Base-by-base conservation (phyloP, 768 basidiomycete species). In the Kwoniella europaea region DNA sequence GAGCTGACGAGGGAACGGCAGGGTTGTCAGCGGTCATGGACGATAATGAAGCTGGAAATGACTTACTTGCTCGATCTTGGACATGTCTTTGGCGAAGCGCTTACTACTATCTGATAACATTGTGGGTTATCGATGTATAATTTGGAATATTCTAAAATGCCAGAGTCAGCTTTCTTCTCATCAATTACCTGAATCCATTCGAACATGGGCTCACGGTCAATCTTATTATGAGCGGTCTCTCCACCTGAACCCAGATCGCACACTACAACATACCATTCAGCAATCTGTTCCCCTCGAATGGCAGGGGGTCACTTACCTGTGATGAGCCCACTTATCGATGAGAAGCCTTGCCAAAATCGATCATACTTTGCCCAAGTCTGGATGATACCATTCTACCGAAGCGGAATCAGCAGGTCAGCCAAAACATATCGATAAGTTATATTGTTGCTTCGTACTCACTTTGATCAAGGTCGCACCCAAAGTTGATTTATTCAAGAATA, bases 241-340 rank as follows among this genome's bases (percentile, higher is more conserved):
- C 78, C 78, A n/a, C 74, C 76, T 3, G 70, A 67, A 0, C 79
- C 78, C 20, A 78, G 75, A 69, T 82, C 81, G 58, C 76, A 76
- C 4, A 82, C 79, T 80, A 60, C 18, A 54, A 53, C 10, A 29
- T 18, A 43, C 22, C 16, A 27, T 9, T 41, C 18, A n/a, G 20
- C n/a, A 10, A n/a, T 42, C 22, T 22, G 27, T 46, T 27, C 4
- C 35, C 6, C 35, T 35, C 7, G 35, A 4, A 35, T 46, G 27
- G 20, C 20, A 22, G 16, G 22, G 22, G n/a, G 20, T 35, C 13
- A 72, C 79, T 44, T 50, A 79, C 81, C 78, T 18, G 71, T 73
- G 52, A 82, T 71, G 3, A 78, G 68, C 18, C 73, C 77, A 62
- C 79, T 78, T 5, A 75, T 69, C 29, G 74, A 71, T 6, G 74